Conservation (phyloP, 2,329 filamentous ascomycete genomes). For the Apiospora pterosperma region DNA sequence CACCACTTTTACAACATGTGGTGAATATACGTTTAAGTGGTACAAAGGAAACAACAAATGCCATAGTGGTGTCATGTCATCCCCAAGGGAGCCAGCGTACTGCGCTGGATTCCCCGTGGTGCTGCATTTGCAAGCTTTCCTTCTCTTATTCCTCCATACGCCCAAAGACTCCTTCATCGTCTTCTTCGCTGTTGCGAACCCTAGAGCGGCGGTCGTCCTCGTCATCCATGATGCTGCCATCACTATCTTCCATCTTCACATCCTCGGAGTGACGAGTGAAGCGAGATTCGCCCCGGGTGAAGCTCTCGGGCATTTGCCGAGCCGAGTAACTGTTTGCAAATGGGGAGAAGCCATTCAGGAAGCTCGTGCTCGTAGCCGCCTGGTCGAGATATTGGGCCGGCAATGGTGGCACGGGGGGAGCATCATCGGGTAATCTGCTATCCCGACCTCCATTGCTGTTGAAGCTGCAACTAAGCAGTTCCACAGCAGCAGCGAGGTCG, state of each 20-base stretch:
- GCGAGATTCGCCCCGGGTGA: conserved; percentile 52
- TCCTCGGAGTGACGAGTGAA: conserved; percentile 46
- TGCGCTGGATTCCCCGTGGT: conserved; percentile 11
- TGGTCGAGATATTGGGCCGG: conserved; percentile 75
- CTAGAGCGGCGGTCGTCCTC: conserved; percentile 58
- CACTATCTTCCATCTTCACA: conserved; percentile 65
- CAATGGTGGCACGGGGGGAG: conserved; percentile 83
- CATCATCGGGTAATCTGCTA: conserved; percentile 63
- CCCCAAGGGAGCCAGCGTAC: conserved; percentile 6
- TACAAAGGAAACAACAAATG: conserved; percentile 46
- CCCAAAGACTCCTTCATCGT: conserved; percentile 94
- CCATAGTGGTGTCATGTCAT: conserved; percentile 20
- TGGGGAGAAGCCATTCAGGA: conserved; percentile 50
- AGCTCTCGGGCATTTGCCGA: conserved; percentile 58
- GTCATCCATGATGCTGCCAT: conserved; percentile 61
- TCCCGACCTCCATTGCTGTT: conserved; percentile 70
- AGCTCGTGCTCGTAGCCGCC: conserved; percentile 55
- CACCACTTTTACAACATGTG: conserved; percentile 43
- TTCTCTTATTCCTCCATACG: conserved; percentile 80
- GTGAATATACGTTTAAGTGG: conserved; percentile 38
- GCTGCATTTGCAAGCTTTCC: not conserved
- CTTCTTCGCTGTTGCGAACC: conserved; percentile 70
- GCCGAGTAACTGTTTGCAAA: conserved; percentile 62
- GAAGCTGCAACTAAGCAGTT: conserved; percentile 87
- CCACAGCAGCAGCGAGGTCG: conserved; percentile 85